Evolutionary conservation across 1,139 yeast genomes (phyloP).

Genomic region (Oligophagozyma castellii): DNA sequence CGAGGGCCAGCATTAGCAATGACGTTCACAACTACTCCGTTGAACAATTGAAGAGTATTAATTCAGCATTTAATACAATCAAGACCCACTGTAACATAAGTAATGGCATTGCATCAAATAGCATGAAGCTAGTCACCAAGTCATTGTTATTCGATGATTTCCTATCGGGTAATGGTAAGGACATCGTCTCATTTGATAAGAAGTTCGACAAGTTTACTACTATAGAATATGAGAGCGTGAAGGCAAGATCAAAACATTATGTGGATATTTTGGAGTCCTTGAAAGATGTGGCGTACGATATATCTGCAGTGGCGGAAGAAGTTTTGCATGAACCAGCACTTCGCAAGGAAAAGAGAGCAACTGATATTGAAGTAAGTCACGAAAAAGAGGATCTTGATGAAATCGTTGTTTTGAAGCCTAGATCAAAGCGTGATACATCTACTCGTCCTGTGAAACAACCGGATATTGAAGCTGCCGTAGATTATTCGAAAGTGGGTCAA

Average conservation of each 20-base stretch:
- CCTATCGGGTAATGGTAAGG: not conserved
- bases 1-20: too few species aligned
- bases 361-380: conserved; percentile 3
- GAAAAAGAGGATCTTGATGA: conserved; percentile 29
- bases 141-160: not conserved
- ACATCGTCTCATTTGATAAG: not conserved
- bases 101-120: not conserved
- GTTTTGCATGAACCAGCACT: too few species aligned
- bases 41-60: not conserved
- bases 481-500: conserved; percentile 31
- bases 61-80: not conserved
- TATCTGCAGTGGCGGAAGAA: too few species aligned
- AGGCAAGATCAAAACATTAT: too few species aligned
- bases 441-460: conserved; percentile 7
- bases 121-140: not conserved
- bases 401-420: conserved; percentile 36
- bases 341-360: conserved; percentile 3
- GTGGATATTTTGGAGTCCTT: too few species aligned
- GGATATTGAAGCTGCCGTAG: conserved; percentile 24
- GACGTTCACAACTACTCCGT: not conserved
- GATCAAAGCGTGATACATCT: conserved; percentile 9
- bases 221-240: not conserved
- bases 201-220: not conserved
- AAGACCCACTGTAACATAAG: not conserved
- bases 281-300: too few species aligned